phyloP scores from a whole-genome alignment of 148 eudicot species.

The Vaccinium macrocarpon region DNA sequence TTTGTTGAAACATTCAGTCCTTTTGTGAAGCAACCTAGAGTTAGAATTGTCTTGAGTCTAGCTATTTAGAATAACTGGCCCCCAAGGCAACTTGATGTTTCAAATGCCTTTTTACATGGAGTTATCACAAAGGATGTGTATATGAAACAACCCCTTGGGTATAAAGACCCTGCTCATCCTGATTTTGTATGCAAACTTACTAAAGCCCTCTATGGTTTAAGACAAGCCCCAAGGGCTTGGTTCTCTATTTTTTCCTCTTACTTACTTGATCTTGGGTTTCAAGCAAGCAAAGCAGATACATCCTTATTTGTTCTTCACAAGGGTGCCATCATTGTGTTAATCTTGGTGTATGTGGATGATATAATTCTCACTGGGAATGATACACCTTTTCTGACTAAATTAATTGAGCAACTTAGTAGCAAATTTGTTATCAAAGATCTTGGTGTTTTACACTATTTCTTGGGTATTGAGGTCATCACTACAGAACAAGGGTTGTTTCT shows the following conservation, averaged over 20 bases:
- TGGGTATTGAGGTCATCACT: not conserved
- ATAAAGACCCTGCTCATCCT: not conserved
- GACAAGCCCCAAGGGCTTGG: not conserved
- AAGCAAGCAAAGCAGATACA: not conserved
- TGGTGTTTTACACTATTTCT: not conserved
- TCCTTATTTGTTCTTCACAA: not conserved
- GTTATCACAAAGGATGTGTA: not conserved
- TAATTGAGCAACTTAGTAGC: not conserved
- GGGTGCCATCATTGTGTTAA: too few species aligned
- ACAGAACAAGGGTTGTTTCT: not conserved
- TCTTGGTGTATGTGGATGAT: not conserved
- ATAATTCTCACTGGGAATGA: not conserved
- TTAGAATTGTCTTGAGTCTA: too few species aligned
- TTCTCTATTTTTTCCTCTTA: not conserved
- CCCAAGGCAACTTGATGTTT: not conserved
- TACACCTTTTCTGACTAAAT: not conserved
- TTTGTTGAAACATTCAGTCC: too few species aligned
- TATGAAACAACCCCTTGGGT: not conserved
- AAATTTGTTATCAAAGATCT: not conserved
- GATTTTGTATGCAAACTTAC: not conserved
- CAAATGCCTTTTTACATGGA: not conserved
- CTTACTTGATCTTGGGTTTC: not conserved
- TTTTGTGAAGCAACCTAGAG: too few species aligned
- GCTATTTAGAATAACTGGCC: not conserved
- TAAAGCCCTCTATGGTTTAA: not conserved